These are phyloP conservation scores for Acanthamoeba culbertsoni DNA, from an alignment of 208 protist species.

Conservation along the genomic window DNA sequence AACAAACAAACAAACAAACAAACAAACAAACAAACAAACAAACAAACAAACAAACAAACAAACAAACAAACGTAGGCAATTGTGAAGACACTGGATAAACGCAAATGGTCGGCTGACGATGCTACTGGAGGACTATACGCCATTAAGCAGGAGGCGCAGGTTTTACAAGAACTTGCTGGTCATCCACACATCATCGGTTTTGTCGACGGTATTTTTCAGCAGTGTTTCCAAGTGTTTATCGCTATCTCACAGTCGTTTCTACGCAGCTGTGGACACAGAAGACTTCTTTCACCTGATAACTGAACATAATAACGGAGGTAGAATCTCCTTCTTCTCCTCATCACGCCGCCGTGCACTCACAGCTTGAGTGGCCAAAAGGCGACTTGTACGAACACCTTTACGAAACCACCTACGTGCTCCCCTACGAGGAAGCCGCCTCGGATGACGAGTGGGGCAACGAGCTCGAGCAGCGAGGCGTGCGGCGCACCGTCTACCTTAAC, in stretches of 20 bases:
- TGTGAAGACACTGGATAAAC: neutral
- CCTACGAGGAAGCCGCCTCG: neutral
- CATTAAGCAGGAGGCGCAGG: neutral
- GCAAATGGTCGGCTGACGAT: neutral
- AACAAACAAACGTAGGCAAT: neutral
- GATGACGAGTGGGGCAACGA: neutral
- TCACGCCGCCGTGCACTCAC: neutral
- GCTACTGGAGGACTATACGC: neutral
- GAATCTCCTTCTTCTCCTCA: neutral
- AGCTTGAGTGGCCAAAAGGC: neutral
- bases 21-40: too few relatives aligned
- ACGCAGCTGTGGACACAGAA: neutral
- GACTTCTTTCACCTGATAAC: neutral
- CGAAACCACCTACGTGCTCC: neutral
- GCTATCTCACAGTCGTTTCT: too few relatives aligned
- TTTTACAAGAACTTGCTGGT: neutral
- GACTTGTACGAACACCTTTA: neutral
- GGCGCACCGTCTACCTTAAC: neutral
- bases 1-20: too few relatives aligned
- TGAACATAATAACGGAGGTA: neutral
- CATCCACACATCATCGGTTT: constrained; percentile 4
- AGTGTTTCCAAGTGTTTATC: too few relatives aligned
- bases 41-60: too few relatives aligned
- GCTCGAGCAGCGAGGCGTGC: neutral
- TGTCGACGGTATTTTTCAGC: neutral